A percentile compares a stretch with the other conserved stretches of the same genome.
Conservation (phyloP, 192 early-diverging fungal genomes). For the Coemansia guatemalensis region DNA sequence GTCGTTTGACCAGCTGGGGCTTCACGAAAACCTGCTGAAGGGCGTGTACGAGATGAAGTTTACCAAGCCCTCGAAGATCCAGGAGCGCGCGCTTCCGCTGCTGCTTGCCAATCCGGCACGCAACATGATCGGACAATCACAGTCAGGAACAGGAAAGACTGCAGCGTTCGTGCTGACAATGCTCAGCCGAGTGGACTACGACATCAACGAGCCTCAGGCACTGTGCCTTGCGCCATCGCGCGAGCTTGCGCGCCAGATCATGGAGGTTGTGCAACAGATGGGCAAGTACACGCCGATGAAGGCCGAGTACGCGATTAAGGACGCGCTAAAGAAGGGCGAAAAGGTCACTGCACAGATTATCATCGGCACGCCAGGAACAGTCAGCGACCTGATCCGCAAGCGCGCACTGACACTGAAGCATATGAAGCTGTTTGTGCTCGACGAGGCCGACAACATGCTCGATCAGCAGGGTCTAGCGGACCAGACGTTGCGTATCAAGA, state of each 20-base stretch:
- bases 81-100: conserved; percentile 90
- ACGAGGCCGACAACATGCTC: conserved; percentile 99
- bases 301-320: conserved; percentile 78
- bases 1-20: conserved; percentile 73
- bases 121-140: conserved; percentile 98
- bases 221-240: conserved; percentile 90
- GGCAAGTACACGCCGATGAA: conserved; percentile 84
- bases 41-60: conserved; percentile 95
- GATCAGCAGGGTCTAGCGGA: conserved; percentile 83
- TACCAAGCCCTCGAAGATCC: conserved; percentile 92
- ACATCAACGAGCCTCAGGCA: conserved; percentile 69
- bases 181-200: conserved; percentile 80
- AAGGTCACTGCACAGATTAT: conserved; percentile 78
- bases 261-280: conserved; percentile 88
- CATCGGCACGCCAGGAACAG: conserved; percentile 94
- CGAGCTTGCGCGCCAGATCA: conserved; percentile 93
- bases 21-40: conserved; percentile 81
- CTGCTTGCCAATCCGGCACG: conserved; percentile 81
- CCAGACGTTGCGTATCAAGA: conserved; percentile 83
- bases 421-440: conserved; percentile 86
- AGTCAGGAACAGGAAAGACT: conserved; percentile 98
- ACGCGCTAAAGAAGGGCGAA: conserved; percentile 55
- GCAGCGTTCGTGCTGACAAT: conserved; percentile 95
- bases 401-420: conserved; percentile 59
- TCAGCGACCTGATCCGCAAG: conserved; percentile 71